A percentile compares a stretch with the other conserved stretches of the same genome.
These are phyloP conservation scores for Oryza punctata DNA, from an alignment of 176 grass and related monocot species.

Conservation along the genomic window DNA sequence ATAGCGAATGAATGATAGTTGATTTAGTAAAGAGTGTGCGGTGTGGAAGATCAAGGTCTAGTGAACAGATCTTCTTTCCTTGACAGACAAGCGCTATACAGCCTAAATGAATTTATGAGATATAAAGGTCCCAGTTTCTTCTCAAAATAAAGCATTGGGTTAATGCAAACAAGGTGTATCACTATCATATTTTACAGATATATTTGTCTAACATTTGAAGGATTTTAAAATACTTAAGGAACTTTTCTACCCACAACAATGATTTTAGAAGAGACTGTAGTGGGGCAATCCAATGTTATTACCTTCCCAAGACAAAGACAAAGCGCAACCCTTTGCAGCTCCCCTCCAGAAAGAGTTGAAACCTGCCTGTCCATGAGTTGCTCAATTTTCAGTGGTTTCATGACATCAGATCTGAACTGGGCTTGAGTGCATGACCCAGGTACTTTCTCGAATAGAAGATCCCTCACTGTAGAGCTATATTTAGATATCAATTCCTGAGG, in stretches of 20 bases:
- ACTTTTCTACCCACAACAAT: background rate
- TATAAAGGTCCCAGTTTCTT: too few relatives aligned
- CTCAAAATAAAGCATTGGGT: too few relatives aligned
- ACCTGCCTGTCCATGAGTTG: slow-evolving; percentile 74
- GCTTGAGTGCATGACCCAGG: slow-evolving; percentile 61
- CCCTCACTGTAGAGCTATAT: slow-evolving; percentile 58
- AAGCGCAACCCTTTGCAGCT: slow-evolving; percentile 67
- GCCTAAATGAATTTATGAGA: too few relatives aligned
- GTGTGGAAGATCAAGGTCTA: too few relatives aligned
- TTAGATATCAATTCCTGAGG: slow-evolving; percentile 75
- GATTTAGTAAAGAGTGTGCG: too few relatives aligned
- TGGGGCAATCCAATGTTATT: background rate
- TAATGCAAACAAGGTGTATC: too few relatives aligned
- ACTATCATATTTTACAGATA: slow-evolving; percentile 4
- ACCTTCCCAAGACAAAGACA: slow-evolving; percentile 83
- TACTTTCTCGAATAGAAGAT: slow-evolving; percentile 68
- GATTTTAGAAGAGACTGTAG: background rate
- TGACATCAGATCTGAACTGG: slow-evolving; percentile 73
- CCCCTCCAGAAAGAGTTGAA: slow-evolving; percentile 65
- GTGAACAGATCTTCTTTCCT: too few relatives aligned
- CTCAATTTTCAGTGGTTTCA: slow-evolving; percentile 83
- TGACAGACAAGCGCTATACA: too few relatives aligned
- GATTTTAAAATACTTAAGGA: background rate
- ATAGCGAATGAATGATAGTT: too few relatives aligned
- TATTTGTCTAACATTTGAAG: background rate